These are phyloP conservation scores for Aspergillus steynii DNA, from an alignment of 495 filamentous ascomycete species.

Conservation along the genomic window DNA sequence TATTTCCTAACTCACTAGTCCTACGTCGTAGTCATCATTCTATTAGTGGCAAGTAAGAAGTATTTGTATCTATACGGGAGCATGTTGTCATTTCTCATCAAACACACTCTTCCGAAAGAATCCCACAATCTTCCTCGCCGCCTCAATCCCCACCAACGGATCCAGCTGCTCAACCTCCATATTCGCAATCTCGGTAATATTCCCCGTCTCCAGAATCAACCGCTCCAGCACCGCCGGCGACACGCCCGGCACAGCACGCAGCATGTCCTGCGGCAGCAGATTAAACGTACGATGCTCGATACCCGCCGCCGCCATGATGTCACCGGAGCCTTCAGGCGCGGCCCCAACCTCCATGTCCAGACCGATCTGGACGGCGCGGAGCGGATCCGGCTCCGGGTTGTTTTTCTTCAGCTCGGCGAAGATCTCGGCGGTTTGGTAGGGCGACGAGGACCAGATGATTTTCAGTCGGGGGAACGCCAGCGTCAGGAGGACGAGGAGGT, in stretches of 20 bases:
- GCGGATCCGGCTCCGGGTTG: slow-evolving; percentile 85
- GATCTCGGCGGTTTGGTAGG: slow-evolving; percentile 96
- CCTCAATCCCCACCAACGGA: slow-evolving; percentile 74
- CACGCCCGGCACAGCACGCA: slow-evolving; percentile 83
- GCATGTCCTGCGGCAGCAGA: slow-evolving; percentile 79
- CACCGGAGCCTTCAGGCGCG: slow-evolving; percentile 49
- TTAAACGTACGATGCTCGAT: slow-evolving; percentile 59
- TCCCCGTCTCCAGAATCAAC: slow-evolving; percentile 70
- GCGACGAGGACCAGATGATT: slow-evolving; percentile 90
- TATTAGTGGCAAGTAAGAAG: not conserved
- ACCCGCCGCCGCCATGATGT: slow-evolving; percentile 59
- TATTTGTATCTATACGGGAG: too few species aligned
- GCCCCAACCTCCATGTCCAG: slow-evolving; percentile 57
- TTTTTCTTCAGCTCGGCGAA: slow-evolving; percentile 90
- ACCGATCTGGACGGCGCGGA: slow-evolving; percentile 80
- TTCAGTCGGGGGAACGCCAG: slow-evolving; percentile 87
- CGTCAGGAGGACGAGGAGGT: slow-evolving; percentile 88
- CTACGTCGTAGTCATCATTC: slow-evolving; percentile 1
- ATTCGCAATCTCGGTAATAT: slow-evolving; percentile 82
- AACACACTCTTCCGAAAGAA: slow-evolving; percentile 88
- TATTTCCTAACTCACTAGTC: slow-evolving; percentile 10
- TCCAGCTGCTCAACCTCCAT: slow-evolving; percentile 73
- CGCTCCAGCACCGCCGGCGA: slow-evolving; percentile 71
- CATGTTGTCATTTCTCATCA: slow-evolving; percentile 31
- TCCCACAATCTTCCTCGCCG: slow-evolving; percentile 69